Evolutionary conservation across 352 stramenopile species (phyloP).

Genomic region (Aphanomyces stellatus): DNA sequence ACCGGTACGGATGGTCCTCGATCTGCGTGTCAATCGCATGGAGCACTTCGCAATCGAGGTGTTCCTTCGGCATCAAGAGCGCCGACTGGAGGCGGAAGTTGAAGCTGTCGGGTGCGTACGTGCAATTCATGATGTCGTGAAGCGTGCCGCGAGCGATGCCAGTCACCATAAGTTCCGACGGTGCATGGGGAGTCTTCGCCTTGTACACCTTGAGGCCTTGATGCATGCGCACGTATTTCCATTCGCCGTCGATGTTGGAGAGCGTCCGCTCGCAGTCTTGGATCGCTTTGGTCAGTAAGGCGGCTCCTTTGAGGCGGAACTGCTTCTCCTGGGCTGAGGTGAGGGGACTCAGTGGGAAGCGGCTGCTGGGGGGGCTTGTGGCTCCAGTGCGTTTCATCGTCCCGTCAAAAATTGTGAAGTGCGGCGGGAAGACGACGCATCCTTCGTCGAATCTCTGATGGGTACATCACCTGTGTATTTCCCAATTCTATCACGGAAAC

Average conservation of each 20-base stretch:
- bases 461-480: too few species aligned
- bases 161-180: slow-evolving; percentile 12
- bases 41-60: slow-evolving; percentile 18
- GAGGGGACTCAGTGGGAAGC: neutral
- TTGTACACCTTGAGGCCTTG: slow-evolving; percentile 20
- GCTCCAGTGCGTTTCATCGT: too few species aligned
- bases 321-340: neutral
- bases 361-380: too few species aligned
- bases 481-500: too few species aligned
- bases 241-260: slow-evolving; percentile 4
- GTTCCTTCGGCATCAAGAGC: slow-evolving; percentile 18
- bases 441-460: too few species aligned
- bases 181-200: neutral
- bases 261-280: slow-evolving; percentile 10
- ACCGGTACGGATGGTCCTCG: neutral
- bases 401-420: too few species aligned
- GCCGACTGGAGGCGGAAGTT: slow-evolving; percentile 12
- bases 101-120: slow-evolving; percentile 12
- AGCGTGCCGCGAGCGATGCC: slow-evolving; percentile 13
- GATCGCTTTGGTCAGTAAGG: slow-evolving; percentile 8
- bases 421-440: too few species aligned
- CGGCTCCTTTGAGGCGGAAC: neutral
- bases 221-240: slow-evolving; percentile 15
- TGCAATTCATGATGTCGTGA: slow-evolving; percentile 11
- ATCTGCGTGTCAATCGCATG: slow-evolving; percentile 12